Evolutionary conservation across 345 rosid species (phyloP), one percentile per base, ranked within the genome.

Genomic region (Corchorus olitorius): DNA sequence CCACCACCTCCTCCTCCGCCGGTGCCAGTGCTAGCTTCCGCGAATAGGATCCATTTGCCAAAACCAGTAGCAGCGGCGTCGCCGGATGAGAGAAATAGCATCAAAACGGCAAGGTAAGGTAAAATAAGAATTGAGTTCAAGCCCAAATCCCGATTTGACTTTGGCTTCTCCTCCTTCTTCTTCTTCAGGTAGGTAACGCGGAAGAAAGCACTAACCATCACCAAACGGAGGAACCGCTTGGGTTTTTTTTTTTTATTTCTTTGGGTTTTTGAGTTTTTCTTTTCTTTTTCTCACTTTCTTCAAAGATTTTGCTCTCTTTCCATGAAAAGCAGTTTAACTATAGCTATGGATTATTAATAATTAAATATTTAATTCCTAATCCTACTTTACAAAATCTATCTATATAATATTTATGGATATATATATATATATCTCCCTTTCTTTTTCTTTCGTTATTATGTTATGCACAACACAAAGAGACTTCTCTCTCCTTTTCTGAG

Each of bases 21-120:
- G 46, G 74, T 69, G 52, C 83, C 87, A 65, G 82, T 73, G 86
- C 86, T 83, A 72, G 63, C 89, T 17, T 84, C 84, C 50, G 83
- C 86, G 67, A 84, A 81, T 75, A 79, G 49, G 85, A 87, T 82
- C 92, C 92, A 88, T 78, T 56, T 83, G 33, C 85, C 81, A 58
- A 70, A 41, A 58, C 59, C 67, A 59, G 65, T 39, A 72, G 78
- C 83, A 68, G 79, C 86, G 72, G 79, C 79, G 81, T 56, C 45
- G 39, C 77, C 82, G 77, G 82, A 52, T 81, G 81, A 79, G 76
- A 81, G 50, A 58, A 78, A 58, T 62, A 87, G 76, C 85, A 89
- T 81, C 53, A 87, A 84, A 46, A 74, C 65, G 59, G 71, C 74
- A 56, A 72, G 69, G 62, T 64, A 34, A 48, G 45, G 83, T 60